These are phyloP conservation scores for Mortierella sp. DNA, from an alignment of 371 early-diverging fungal species.

Conservation along the genomic window DNA sequence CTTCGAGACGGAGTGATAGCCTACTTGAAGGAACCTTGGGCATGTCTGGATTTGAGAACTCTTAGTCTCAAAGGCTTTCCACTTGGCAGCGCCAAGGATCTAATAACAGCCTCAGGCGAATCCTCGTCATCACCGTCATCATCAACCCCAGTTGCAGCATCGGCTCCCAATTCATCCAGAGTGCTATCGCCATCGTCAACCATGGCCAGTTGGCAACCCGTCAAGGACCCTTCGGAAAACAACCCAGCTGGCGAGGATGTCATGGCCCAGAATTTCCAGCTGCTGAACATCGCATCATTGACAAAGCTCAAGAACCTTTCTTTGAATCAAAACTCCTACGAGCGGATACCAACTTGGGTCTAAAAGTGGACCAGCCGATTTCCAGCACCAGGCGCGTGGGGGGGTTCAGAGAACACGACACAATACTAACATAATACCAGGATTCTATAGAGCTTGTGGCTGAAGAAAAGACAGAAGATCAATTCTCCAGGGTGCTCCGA, in stretches of 20 bases:
- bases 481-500: no score
- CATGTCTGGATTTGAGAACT: constrained; percentile 4
- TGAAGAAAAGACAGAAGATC: no score
- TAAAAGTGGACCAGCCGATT: no score
- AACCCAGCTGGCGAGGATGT: no score
- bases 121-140: no score
- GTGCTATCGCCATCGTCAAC: neutral
- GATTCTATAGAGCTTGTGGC: no score
- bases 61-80: constrained; percentile 9
- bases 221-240: no score
- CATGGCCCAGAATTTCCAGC: constrained; percentile 1
- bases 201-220: neutral
- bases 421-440: no score
- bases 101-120: neutral
- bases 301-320: constrained; percentile 10
- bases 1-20: constrained; percentile 19
- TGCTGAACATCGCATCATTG: neutral
- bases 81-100: neutral
- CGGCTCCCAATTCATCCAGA: constrained; percentile 2
- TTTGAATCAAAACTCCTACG: constrained; percentile 9
- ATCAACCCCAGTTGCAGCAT: no score
- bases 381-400: no score
- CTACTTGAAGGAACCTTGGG: constrained; percentile 31
- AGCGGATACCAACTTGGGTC: neutral
- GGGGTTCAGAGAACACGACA: no score